Conservation (phyloP, 768 basidiomycete genomes). For the Gymnopilus junonius region DNA sequence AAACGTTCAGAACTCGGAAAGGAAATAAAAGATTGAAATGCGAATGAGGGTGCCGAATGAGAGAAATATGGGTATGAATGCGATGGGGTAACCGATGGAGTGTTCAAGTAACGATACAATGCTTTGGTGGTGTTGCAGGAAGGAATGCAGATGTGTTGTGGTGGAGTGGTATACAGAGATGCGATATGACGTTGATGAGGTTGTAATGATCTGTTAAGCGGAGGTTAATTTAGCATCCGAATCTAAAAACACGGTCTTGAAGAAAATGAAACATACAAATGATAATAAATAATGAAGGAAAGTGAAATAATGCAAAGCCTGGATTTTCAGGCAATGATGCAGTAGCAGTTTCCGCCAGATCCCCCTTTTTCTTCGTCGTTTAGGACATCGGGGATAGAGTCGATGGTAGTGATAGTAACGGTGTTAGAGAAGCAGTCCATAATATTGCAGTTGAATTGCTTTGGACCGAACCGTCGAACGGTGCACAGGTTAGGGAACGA, state of each 20-base stretch:
- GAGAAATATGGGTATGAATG: background rate
- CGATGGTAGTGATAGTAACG: conserved; percentile 10
- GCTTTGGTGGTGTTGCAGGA: background rate
- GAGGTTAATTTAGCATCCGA: background rate
- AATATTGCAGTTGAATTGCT: background rate
- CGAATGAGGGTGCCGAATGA: background rate
- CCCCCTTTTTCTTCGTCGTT: conserved; percentile 23
- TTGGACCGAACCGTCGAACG: background rate
- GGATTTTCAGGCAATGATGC: conserved; percentile 28
- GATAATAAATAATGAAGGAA: background rate
- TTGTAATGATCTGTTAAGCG: background rate
- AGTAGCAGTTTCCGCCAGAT: conserved; percentile 21
- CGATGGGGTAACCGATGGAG: background rate
- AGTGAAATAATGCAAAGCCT: background rate
- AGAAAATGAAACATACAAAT: background rate
- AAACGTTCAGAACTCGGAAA: background rate
- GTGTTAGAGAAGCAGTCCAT: conserved; percentile 28
- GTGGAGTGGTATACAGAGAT: background rate
- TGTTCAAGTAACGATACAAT: background rate
- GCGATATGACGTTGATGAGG: background rate
- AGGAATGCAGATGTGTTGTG: background rate
- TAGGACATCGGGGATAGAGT: conserved; percentile 20
- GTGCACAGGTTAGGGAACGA: background rate
- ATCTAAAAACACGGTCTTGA: background rate
- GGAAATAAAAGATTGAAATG: background rate